Evolutionary conservation across 1,139 yeast genomes (phyloP), one percentile per base, ranked within the genome.

Genomic region (Saccharomycopsis hybrid): DNA sequence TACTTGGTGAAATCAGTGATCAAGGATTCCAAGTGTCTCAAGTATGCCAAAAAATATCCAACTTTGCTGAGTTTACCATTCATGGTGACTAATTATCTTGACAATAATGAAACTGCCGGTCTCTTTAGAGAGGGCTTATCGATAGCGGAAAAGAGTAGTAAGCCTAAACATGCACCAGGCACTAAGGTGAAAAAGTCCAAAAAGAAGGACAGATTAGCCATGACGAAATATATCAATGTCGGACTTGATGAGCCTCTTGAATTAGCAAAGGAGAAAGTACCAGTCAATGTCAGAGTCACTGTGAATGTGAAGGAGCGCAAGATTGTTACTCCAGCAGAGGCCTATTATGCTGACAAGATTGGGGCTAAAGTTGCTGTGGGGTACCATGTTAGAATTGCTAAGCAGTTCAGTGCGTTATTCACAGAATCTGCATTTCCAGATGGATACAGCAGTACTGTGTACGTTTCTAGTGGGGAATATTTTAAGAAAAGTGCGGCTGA

Each of bases 251-350:
- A 75, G 51, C 71, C 80, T 4, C 58, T 87, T 39, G 82, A 80
- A 61, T 70, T 89, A 52, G 69, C 65, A 24, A 70, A 74, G 2
- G 79, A 78, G 54, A 80, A 81, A 54, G 81, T 87, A 1, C 96
- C 96, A 1, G 76, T 79, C 0, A 81, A 85, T 58, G 86, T 85
- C 4, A 69, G 96, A 57, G 96, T 89, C 4, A 86, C 95, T 0
- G 88, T 89, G 1, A 89, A 89, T 60, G 60, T 78, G 32, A 71
- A 77, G 49, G 76, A 76, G 32, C 74, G 73, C 51, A 76, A 75
- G 51, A 77, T 87, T 5, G 94, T 86, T 0, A 77, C 90, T 1
- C 89, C 95, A 3, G 58, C 68, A 18, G 79, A 77, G 47, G 95
- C 95, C 0, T 87, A 86, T 61, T 86, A 85, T 1, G 59, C 66